Conservation (phyloP, 805 yeast species). For the Kazachstania martiniae region DNA sequence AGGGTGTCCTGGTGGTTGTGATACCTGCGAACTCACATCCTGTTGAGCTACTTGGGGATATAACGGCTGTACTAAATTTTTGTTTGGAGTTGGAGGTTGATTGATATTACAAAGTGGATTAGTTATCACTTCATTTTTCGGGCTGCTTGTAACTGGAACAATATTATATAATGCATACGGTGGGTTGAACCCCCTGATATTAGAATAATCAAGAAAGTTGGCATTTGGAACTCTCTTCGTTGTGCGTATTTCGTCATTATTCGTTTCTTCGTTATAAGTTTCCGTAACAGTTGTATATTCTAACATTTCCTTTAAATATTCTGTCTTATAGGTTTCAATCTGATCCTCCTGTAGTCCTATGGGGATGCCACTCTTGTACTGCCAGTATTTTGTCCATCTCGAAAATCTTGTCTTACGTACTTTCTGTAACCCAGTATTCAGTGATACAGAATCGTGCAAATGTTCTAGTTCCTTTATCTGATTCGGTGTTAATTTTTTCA, state of each 20-base stretch:
- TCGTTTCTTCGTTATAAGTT: constrained; percentile 30
- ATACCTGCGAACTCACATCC: too few species aligned
- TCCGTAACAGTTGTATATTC: constrained; percentile 22
- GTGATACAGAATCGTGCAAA: constrained; percentile 37
- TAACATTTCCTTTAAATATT: constrained; percentile 25
- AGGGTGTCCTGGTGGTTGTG: too few species aligned
- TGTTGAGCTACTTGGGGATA: too few species aligned
- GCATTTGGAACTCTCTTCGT: constrained; percentile 39
- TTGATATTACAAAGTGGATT: too few species aligned
- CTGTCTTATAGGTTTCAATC: constrained; percentile 15
- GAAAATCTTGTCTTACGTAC: constrained; percentile 32
- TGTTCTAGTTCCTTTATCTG: constrained; percentile 38
- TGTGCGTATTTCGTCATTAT: constrained; percentile 34
- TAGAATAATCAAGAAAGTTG: constrained; percentile 36
- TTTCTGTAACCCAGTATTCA: constrained; percentile 34
- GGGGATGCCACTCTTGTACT: constrained; percentile 32
- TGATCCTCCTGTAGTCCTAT: constrained; percentile 23
- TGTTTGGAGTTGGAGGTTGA: too few species aligned
- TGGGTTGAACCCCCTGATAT: constrained; percentile 35
- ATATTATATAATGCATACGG: too few species aligned
- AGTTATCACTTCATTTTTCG: neutral
- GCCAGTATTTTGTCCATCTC: constrained; percentile 42
- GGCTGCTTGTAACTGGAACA: neutral
- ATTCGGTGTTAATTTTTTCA: constrained; percentile 24
- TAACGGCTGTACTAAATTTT: too few species aligned